Evolutionary conservation across 106 monocot genomes (phyloP).

Genomic region (Hemerocallis citrina): DNA sequence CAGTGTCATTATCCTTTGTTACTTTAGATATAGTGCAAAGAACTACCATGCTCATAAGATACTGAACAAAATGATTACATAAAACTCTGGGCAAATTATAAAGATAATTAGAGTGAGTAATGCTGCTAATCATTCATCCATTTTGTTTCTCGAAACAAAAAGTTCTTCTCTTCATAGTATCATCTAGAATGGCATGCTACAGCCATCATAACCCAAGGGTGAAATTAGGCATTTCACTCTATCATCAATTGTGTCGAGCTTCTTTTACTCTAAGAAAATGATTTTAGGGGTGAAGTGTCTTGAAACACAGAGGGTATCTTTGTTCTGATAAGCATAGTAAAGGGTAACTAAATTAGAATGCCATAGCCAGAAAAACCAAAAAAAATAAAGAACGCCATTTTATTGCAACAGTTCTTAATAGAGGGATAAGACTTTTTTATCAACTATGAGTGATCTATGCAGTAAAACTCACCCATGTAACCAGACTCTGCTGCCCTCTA

Average conservation of each 20-base stretch:
- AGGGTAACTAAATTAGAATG: neutral
- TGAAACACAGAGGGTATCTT: neutral
- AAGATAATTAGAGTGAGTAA: neutral
- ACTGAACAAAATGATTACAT: neutral
- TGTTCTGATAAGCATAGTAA: neutral
- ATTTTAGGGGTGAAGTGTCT: neutral
- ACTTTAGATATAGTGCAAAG: neutral
- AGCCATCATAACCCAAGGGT: too few relatives aligned
- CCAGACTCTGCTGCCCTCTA: conserved; percentile 87
- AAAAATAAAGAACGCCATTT: neutral
- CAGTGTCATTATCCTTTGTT: neutral
- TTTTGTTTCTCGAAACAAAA: neutral
- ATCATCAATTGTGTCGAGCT: too few relatives aligned
- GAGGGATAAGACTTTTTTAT: neutral
- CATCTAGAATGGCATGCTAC: too few relatives aligned
- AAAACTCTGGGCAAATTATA: neutral
- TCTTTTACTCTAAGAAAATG: neutral
- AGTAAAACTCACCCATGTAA: conserved; percentile 75
- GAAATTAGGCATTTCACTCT: too few relatives aligned
- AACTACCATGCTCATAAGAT: neutral
- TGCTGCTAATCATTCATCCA: neutral
- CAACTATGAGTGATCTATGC: neutral
- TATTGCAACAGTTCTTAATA: neutral
- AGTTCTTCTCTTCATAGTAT: neutral
- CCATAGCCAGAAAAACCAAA: neutral